Base-by-base conservation (phyloP, 441 rosid species). In the Bruguiera hainesii region DNA sequence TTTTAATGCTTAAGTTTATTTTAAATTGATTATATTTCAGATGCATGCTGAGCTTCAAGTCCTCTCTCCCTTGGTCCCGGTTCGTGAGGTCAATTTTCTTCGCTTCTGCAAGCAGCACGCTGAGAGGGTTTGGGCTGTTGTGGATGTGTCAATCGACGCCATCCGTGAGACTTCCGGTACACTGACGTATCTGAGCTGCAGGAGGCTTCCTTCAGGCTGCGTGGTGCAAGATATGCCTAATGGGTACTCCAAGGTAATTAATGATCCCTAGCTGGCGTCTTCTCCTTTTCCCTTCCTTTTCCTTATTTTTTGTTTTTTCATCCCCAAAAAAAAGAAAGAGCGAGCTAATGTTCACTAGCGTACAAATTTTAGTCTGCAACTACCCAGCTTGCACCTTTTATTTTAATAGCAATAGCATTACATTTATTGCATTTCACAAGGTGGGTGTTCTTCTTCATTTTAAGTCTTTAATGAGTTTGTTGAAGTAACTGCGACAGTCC, bases 21-120 rank as follows among this genome's bases (percentile, higher is more conserved):
- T 31, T 26, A 6, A 30, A 57, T 7, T 13, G 18, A 66, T 28
- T 20, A 6, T 18, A 15, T 7, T 20, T 33, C 29, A 92, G 99
- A 87, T 95, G 99, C 86, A 84, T 48, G 97, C 97, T 7, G 98
- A 95, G 84, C 79, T 92, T 21, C 98, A 88, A 78, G 81, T 90
- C 28, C 79, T 92, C 6, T 90, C 98, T 16, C 99, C 99, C 7
- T 75, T 92, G 48, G 99, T 95, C 30, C 99, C 99, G 8, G 88
- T 89, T 61, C 83, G 99, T 4, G 89, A 86, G 71, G 84, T 90
- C 3, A 89, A 79, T 71, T 95, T 95, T 73, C 81, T 95, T 21
- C 80, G 99, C 55, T 92, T 84, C 68, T 91, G 97, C 84, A 92
- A 89, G 81, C 97, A 92, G 69, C 96, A 83, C 25, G 91, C 93